Conservation (phyloP, 306 rosid species). For the Arachis stenosperma region DNA sequence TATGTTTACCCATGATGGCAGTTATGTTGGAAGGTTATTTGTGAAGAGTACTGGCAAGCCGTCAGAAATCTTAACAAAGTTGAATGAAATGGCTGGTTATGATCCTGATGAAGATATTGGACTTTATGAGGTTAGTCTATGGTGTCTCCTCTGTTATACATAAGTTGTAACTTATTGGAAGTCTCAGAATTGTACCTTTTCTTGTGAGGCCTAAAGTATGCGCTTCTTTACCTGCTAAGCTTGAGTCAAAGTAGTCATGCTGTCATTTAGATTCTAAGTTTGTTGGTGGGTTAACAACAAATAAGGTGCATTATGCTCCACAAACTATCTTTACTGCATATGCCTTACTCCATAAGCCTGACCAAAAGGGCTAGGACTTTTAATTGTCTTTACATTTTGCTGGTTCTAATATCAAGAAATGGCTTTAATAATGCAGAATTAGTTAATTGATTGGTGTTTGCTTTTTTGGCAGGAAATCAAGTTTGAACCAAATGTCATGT, state of each 20-base stretch:
- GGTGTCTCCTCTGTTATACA: conserved; percentile 2
- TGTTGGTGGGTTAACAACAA: conserved; percentile 21
- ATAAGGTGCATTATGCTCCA: conserved; percentile 14
- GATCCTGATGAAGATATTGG: conserved; percentile 84
- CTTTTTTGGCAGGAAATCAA: conserved; percentile 77
- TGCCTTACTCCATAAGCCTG: conserved; percentile 10
- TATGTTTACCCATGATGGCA: conserved; percentile 45
- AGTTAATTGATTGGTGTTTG: conserved; percentile 25
- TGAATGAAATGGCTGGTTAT: conserved; percentile 91
- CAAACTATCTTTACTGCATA: conserved; percentile 11
- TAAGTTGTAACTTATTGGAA: conserved; percentile 14
- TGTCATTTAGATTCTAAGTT: conserved; percentile 14
- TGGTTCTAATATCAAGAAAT: conserved; percentile 1
- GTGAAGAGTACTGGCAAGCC: conserved; percentile 84
- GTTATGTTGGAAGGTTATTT: conserved; percentile 81
- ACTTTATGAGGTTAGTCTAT: conserved; percentile 81
- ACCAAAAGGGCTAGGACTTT: neutral
- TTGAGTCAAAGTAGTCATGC: neutral
- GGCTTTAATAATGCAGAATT: conserved; percentile 6
- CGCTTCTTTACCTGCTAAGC: conserved; percentile 19
- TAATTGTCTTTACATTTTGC: conserved; percentile 11
- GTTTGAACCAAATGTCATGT: conserved; percentile 95
- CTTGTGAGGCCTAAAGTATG: conserved; percentile 20
- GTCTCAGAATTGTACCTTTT: neutral
- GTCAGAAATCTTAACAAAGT: conserved; percentile 63